Evolutionary conservation across 2,329 filamentous ascomycete species (phyloP).

Genomic region (Arachnopeziza araneosa): DNA sequence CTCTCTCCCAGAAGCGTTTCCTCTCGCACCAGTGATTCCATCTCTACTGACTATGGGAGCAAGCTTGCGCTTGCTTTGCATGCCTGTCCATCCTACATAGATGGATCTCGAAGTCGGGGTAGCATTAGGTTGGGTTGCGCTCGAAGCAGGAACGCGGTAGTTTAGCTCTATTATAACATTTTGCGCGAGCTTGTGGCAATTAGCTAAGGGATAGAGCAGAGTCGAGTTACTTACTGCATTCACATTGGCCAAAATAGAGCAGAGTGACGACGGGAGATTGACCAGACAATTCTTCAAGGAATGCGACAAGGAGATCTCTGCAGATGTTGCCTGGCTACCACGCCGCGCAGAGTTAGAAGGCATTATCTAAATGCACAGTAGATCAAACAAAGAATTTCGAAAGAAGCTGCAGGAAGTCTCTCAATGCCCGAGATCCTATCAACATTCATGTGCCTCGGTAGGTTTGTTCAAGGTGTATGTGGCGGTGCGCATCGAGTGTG

Average conservation of each 20-base stretch:
- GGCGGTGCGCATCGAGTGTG: background rate
- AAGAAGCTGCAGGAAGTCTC: background rate
- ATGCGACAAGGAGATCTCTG: slow-evolving; percentile 79
- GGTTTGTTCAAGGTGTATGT: background rate
- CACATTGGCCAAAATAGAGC: slow-evolving; percentile 78
- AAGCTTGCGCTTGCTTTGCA: slow-evolving; percentile 84
- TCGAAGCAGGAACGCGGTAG: slow-evolving; percentile 56
- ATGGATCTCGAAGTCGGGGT: slow-evolving; percentile 59
- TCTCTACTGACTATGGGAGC: slow-evolving; percentile 69
- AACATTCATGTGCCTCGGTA: background rate
- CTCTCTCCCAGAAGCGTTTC: slow-evolving; percentile 54
- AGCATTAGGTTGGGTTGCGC: slow-evolving; percentile 40
- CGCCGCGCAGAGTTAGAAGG: slow-evolving; percentile 26
- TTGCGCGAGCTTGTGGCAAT: slow-evolving; percentile 64
- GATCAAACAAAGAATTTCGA: background rate
- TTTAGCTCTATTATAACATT: slow-evolving; percentile 93
- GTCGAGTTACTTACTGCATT: slow-evolving; percentile 65
- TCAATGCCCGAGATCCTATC: background rate
- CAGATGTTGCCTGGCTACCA: slow-evolving; percentile 60
- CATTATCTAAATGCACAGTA: slow-evolving; percentile 13
- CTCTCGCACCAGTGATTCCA: slow-evolving; percentile 57
- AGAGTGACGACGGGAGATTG: slow-evolving; percentile 81
- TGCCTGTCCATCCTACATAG: slow-evolving; percentile 94
- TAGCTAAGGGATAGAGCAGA: background rate
- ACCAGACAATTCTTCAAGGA: slow-evolving; percentile 85